Evolutionary conservation across 768 basidiomycete species (phyloP).

Genomic region (Agrocybe praecox): DNA sequence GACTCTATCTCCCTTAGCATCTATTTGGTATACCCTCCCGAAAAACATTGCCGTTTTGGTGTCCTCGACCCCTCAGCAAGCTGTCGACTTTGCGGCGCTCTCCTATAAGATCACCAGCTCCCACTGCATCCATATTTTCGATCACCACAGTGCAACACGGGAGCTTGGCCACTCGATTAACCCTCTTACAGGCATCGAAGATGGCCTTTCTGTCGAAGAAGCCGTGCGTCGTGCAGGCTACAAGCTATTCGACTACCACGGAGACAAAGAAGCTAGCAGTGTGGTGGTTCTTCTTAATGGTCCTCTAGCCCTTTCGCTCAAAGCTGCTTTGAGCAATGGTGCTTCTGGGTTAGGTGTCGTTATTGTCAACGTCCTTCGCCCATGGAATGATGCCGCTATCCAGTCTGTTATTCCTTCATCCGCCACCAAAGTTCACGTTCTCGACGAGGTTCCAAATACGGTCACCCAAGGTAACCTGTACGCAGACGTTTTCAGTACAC

Average conservation of each 20-base stretch:
- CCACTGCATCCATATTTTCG: conserved; percentile 90
- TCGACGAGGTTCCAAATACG: conserved; percentile 75
- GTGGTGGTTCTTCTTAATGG: conserved; percentile 78
- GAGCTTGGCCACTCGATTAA: conserved; percentile 65
- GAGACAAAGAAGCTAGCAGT: conserved; percentile 61
- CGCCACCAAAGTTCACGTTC: conserved; percentile 63
- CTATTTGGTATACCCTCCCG: conserved; percentile 61
- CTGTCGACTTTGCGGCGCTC: conserved; percentile 73
- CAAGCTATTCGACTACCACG: conserved; percentile 75
- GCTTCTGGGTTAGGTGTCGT: conserved; percentile 62
- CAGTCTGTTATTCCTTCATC: conserved; percentile 58
- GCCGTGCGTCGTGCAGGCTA: conserved; percentile 64
- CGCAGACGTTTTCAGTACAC: conserved; percentile 67
- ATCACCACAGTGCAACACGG: conserved; percentile 79
- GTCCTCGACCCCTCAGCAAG: conserved; percentile 84
- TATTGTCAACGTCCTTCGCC: conserved; percentile 77
- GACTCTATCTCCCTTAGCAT: conserved; percentile 70
- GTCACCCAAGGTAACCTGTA: conserved; percentile 67
- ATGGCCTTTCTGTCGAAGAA: conserved; percentile 40
- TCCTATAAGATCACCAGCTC: conserved; percentile 68
- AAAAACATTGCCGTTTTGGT: conserved; percentile 73
- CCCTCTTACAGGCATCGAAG: conserved; percentile 33
- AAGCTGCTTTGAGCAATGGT: conserved; percentile 42
- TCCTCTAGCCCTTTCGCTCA: conserved; percentile 67
- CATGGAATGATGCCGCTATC: conserved; percentile 78